These are phyloP conservation scores for Apiospora marii DNA, from an alignment of 2,329 filamentous ascomycete species.

Conservation along the genomic window DNA sequence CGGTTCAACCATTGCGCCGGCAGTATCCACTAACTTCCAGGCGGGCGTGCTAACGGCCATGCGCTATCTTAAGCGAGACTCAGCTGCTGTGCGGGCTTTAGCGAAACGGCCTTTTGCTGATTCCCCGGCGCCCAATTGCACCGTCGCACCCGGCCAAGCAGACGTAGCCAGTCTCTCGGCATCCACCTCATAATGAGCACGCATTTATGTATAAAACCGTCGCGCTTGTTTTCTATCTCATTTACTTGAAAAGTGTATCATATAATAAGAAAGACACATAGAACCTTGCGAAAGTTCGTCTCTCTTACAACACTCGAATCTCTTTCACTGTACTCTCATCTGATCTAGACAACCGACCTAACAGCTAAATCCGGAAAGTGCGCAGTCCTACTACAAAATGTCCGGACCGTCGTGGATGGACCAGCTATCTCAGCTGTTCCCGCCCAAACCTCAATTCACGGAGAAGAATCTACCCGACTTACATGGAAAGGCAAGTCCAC, in stretches of 20 bases:
- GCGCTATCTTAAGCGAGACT: neutral
- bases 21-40: neutral
- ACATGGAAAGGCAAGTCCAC: slow-evolving; percentile 27
- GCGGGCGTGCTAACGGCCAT: neutral
- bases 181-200: neutral
- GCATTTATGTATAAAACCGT: neutral
- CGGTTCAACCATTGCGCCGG: neutral
- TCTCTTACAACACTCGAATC: neutral
- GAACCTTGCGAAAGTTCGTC: neutral
- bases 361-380: neutral
- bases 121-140: neutral
- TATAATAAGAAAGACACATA: neutral
- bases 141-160: neutral
- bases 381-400: neutral
- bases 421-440: neutral
- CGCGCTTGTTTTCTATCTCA: neutral
- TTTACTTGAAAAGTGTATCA: neutral
- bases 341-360: neutral
- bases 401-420: neutral
- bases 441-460: slow-evolving; percentile 28
- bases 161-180: neutral
- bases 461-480: slow-evolving; percentile 33
- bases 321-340: neutral
- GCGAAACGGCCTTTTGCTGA: neutral
- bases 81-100: neutral